Conservation (phyloP, 2,329 filamentous ascomycete genomes). For the Curvularia verruculosa region DNA sequence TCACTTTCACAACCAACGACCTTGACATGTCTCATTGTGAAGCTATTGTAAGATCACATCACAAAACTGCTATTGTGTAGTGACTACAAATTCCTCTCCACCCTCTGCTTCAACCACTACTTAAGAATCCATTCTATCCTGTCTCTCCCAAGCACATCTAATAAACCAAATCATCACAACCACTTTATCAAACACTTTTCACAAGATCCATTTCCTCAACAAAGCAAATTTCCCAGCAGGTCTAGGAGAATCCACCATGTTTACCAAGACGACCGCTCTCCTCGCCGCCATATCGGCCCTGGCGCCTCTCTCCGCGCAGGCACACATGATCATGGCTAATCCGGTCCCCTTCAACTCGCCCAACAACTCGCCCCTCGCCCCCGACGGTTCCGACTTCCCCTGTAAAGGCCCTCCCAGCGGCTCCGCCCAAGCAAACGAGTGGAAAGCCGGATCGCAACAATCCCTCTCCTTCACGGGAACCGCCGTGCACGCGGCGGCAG, state of each 20-base stretch:
- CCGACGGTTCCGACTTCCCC: slow-evolving; percentile 72
- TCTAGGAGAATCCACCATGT: slow-evolving; percentile 17
- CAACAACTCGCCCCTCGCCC: slow-evolving; percentile 67
- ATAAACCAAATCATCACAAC: slow-evolving; percentile 11
- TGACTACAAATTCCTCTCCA: slow-evolving; percentile 10
- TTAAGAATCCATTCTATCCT: slow-evolving; percentile 18
- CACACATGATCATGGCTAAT: slow-evolving; percentile 75
- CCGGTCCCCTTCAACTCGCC: slow-evolving; percentile 68
- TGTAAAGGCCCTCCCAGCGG: slow-evolving; percentile 67
- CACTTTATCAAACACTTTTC: not conserved
- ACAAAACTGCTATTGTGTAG: slow-evolving; percentile 20
- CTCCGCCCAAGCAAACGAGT: slow-evolving; percentile 62
- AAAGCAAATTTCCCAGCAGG: slow-evolving; percentile 5
- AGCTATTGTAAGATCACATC: slow-evolving; percentile 15
- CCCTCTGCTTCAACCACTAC: slow-evolving; percentile 8
- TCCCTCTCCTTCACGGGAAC: slow-evolving; percentile 70
- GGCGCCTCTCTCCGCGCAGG: slow-evolving; percentile 61
- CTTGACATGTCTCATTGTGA: slow-evolving; percentile 31
- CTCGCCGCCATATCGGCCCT: slow-evolving; percentile 48
- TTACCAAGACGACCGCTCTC: slow-evolving; percentile 13
- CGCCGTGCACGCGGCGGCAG: slow-evolving; percentile 86
- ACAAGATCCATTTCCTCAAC: not conserved
- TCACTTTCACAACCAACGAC: slow-evolving; percentile 21
- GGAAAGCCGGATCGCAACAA: slow-evolving; percentile 66
- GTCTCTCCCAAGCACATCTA: slow-evolving; percentile 16